Conservation (phyloP, 83 land plant genomes). For the Isoetes engelmannii region DNA sequence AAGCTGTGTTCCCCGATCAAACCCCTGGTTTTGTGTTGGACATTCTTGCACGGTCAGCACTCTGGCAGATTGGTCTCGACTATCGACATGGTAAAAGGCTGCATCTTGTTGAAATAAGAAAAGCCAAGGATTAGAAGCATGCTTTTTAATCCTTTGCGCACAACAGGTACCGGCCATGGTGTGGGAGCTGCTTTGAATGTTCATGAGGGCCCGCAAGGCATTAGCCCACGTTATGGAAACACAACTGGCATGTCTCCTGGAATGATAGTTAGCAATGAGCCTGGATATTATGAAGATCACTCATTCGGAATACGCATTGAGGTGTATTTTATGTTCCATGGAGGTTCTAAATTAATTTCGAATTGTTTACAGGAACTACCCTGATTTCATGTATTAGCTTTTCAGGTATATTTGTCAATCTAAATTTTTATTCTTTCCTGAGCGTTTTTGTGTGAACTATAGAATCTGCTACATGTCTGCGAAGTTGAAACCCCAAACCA, state of each 20-base stretch:
- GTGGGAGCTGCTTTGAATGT: slow-evolving; percentile 98
- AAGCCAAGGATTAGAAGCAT: not conserved
- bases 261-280: slow-evolving; percentile 97
- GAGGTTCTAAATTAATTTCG: not conserved
- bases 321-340: slow-evolving; percentile 31
- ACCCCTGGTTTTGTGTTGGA: slow-evolving; percentile 99
- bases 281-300: slow-evolving; percentile 95
- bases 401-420: not conserved
- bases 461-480: slow-evolving; percentile 80
- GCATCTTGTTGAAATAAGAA: not conserved
- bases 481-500: slow-evolving; percentile 63
- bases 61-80: slow-evolving; percentile 95
- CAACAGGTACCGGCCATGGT: slow-evolving; percentile 95
- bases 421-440: not conserved
- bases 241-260: slow-evolving; percentile 71
- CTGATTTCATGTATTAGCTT: not conserved
- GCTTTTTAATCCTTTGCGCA: not conserved
- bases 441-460: slow-evolving; percentile 18
- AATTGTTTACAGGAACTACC: not conserved
- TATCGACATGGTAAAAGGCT: slow-evolving; percentile 79
- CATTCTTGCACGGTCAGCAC: slow-evolving; percentile 82
- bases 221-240: slow-evolving; percentile 88
- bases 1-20: slow-evolving; percentile 78
- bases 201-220: slow-evolving; percentile 97
- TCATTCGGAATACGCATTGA: slow-evolving; percentile 94